These are phyloP conservation scores for Sporormia fimetaria DNA, from an alignment of 495 filamentous ascomycete species.

Conservation along the genomic window DNA sequence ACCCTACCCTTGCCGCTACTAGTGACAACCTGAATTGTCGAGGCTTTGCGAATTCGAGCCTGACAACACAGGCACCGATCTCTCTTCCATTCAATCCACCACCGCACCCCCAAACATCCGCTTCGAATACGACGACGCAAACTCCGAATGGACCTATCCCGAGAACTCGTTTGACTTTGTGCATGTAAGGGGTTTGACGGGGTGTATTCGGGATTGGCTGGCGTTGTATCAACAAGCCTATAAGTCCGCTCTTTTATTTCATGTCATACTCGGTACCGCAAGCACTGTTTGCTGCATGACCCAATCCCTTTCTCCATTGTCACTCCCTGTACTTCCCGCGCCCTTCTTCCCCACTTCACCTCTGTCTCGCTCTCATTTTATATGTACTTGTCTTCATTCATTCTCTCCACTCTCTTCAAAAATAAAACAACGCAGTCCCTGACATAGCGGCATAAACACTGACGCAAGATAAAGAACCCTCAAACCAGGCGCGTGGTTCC, in stretches of 20 bases:
- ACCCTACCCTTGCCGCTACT: not conserved
- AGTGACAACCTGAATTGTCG: not conserved
- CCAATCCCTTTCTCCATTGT: not conserved
- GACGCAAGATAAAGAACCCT: constrained; percentile 9
- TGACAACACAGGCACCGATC: constrained; percentile 14
- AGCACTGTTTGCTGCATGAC: not conserved
- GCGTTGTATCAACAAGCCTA: constrained; percentile 14
- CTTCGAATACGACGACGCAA: constrained; percentile 27
- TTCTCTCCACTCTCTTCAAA: no score
- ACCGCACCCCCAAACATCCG: constrained; percentile 24
- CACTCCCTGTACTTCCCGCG: not conserved
- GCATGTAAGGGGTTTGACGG: constrained; percentile 23
- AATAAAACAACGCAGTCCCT: not conserved
- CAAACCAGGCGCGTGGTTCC: constrained; percentile 21
- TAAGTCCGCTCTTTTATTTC: constrained; percentile 15
- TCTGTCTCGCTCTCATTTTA: not conserved
- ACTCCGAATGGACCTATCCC: constrained; percentile 23
- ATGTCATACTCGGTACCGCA: not conserved
- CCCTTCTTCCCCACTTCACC: constrained; percentile 2
- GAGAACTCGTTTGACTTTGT: constrained; percentile 23
- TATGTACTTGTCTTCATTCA: no score
- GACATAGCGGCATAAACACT: not conserved
- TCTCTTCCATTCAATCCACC: constrained; percentile 22
- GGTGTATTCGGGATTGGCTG: constrained; percentile 21
- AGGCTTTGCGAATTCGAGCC: not conserved